Percentiles rank a stretch among this genome's conserved stretches.
Conservation (phyloP, 768 basidiomycete species). For the Boletus vinaceobasis region DNA sequence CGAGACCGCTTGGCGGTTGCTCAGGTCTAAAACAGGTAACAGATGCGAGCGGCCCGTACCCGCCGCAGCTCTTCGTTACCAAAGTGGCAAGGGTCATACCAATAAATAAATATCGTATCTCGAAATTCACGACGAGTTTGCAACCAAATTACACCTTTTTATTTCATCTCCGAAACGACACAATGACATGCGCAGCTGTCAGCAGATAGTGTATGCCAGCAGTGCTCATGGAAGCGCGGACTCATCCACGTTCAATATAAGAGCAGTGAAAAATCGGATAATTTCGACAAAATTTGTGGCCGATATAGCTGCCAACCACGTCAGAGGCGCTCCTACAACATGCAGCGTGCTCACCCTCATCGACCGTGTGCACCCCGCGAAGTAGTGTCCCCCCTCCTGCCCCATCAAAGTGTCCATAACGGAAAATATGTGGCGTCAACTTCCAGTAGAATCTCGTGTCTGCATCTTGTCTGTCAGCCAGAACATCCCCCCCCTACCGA, state of each 20-base stretch:
- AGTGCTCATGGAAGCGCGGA: constrained; percentile 14
- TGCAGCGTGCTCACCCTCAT: constrained; percentile 52
- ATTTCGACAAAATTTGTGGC: constrained; percentile 57
- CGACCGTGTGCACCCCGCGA: constrained; percentile 61
- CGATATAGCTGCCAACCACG: constrained; percentile 33
- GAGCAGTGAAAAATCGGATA: constrained; percentile 59
- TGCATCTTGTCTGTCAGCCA: constrained; percentile 9
- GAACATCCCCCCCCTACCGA: background rate
- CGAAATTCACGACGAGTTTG: background rate
- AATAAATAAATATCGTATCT: background rate
- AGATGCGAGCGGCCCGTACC: too few species aligned
- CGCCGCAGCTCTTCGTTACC: too few species aligned
- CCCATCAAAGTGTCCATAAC: constrained; percentile 46
- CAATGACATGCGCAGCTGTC: background rate
- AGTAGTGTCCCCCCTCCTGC: constrained; percentile 29
- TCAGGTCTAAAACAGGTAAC: background rate
- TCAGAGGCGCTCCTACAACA: background rate
- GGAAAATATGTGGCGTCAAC: constrained; percentile 58
- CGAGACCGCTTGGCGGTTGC: background rate
- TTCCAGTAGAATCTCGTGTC: constrained; percentile 49
- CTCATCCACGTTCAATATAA: constrained; percentile 71
- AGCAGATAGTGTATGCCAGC: background rate
- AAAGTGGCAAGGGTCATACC: too few species aligned
- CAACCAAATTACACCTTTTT: background rate
- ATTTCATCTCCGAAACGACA: background rate